Conservation (phyloP, 768 basidiomycete species). For the Podaxis sp. region DNA sequence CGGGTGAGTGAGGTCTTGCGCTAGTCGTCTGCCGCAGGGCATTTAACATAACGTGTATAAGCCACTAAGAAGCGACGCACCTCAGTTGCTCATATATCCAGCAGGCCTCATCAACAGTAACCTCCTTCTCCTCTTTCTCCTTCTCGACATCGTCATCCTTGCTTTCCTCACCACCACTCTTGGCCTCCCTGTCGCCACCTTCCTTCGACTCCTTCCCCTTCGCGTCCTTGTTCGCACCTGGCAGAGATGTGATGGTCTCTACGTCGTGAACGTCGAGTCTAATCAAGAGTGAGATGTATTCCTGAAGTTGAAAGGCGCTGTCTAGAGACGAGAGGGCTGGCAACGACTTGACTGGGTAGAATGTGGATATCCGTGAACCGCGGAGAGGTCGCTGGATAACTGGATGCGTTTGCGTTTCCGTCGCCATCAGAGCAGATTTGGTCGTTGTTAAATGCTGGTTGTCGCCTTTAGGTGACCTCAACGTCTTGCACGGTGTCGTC, state of each 20-base stretch:
- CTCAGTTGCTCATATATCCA: conserved; percentile 75
- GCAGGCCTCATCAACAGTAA: conserved; percentile 75
- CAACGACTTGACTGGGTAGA: conserved; percentile 73
- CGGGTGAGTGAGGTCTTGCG: conserved; percentile 84
- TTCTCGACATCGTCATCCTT: conserved; percentile 20
- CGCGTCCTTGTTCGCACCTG: conserved; percentile 45
- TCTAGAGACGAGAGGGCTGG: conserved; percentile 74
- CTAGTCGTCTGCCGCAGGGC: conserved; percentile 66
- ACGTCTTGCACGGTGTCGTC: too few species aligned
- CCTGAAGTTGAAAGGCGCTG: conserved; percentile 93
- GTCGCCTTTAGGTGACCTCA: too few species aligned
- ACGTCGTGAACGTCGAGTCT: conserved; percentile 88
- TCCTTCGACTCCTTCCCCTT: conserved; percentile 19
- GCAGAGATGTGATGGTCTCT: conserved; percentile 74
- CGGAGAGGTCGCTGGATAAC: conserved; percentile 66
- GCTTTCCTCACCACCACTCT: conserved; percentile 11
- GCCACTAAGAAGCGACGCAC: conserved; percentile 25
- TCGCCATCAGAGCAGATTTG: not conserved
- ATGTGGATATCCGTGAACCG: conserved; percentile 76
- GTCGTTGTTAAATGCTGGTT: too few species aligned
- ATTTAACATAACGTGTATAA: not conserved
- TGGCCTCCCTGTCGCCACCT: conserved; percentile 21
- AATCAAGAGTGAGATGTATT: conserved; percentile 89
- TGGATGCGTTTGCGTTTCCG: conserved; percentile 6
- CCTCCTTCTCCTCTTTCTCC: conserved; percentile 38